Percentiles rank a stretch among this genome's conserved stretches.
These are phyloP conservation scores for Pythium monospermum DNA, from an alignment of 352 stramenopile genomes.

Conservation along the genomic window DNA sequence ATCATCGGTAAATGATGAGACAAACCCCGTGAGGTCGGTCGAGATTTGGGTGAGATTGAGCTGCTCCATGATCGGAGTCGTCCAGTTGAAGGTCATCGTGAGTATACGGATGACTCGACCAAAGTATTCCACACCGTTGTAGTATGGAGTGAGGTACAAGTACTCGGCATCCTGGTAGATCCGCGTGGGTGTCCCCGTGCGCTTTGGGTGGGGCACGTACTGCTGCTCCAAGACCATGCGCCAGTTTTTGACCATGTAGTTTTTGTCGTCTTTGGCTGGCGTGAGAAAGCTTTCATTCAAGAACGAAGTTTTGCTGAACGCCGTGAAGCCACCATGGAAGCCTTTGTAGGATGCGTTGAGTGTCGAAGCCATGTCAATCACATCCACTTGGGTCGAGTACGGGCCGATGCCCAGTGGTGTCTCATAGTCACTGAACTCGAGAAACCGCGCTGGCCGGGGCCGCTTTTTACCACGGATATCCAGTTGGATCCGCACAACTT, in stretches of 20 bases:
- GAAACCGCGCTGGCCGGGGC: conserved; percentile 59
- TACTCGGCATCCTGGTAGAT: conserved; percentile 49
- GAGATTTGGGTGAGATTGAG: conserved; percentile 46
- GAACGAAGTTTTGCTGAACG: conserved; percentile 38
- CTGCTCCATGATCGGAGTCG: conserved; percentile 42
- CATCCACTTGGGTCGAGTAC: conserved; percentile 47
- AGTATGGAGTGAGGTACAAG: conserved; percentile 65
- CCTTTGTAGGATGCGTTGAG: conserved; percentile 44
- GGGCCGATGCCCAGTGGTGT: conserved; percentile 57
- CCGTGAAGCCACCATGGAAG: conserved; percentile 60
- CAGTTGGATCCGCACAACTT: conserved; percentile 56
- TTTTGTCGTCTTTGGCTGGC: conserved; percentile 36
- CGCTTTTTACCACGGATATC: conserved; percentile 75
- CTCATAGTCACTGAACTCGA: conserved; percentile 79
- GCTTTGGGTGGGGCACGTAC: conserved; percentile 38
- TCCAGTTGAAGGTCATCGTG: conserved; percentile 41
- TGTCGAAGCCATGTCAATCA: conserved; percentile 51
- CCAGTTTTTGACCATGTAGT: conserved; percentile 43
- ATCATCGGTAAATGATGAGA: conserved; percentile 47
- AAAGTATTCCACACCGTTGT: conserved; percentile 45
- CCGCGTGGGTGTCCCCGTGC: conserved; percentile 26
- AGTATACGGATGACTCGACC: conserved; percentile 54
- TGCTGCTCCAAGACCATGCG: conserved; percentile 40
- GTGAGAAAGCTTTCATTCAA: conserved; percentile 65
- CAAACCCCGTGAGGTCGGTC: conserved; percentile 45